Evolutionary conservation across 805 yeast species (phyloP), one percentile per base, ranked within the genome.

Genomic region (Naumovozyma castellii): DNA sequence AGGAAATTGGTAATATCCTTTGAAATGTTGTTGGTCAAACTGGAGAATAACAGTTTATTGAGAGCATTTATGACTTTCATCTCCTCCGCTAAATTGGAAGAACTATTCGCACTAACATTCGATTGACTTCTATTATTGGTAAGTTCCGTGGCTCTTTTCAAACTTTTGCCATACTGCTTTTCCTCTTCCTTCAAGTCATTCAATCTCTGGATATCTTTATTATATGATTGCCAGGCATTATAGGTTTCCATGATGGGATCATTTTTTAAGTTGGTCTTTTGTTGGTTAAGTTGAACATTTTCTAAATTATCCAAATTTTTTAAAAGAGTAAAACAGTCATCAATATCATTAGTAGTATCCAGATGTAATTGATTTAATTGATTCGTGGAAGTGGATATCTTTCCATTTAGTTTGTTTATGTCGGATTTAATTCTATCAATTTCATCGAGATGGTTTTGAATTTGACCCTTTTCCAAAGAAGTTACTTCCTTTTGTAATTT

Each of bases 331-430:
- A 46, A 46, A 39, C 61, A 59, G 14, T 50, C 50, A 14, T 57
- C 61, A 4, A 58, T 36, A 4, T 49, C 50, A 32, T 45, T 46
- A 3, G 51, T 39, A 0, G 50, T 46, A 12, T 48, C 53, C 17
- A 56, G 36, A 39, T 50, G 50, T 6, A 45, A 20, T 29, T 51
- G 54, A 29, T 54, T 57, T 4, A 41, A 34, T 33, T 54, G 53
- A 13, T 48, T 45, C 18, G 46, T 43, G 2, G 48, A 29, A 5
- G 8, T 9, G 14, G 13, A 46, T 10, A 53, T 27, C 3, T 44
- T 44, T 10, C 46, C 44, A 18, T 54, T 45, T 13, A 45, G 40
- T 5, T 39, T 31, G 0, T 34, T 28, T 2, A 59, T 50, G 10
- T 48, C 43, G 1, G 18, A 30, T 31, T 54, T 53, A 13, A 50